Base-by-base conservation (phyloP, 768 basidiomycete species). In the Dictyophora rubrovolvata region DNA sequence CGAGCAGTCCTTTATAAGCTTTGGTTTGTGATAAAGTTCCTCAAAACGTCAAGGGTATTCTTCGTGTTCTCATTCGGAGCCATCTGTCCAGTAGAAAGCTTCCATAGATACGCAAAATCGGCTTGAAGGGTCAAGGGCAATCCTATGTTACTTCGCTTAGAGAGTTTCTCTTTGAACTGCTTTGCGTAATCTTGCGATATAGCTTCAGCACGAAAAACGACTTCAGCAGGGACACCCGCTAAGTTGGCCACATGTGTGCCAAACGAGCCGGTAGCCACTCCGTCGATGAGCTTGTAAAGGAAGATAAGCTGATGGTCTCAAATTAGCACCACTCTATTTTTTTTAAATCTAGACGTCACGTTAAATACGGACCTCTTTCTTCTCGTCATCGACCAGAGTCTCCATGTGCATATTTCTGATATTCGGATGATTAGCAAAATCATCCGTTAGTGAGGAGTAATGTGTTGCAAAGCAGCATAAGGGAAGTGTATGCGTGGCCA, bases 401-500 rank as follows among this genome's bases (percentile, higher is more conserved):
- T 87, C 79, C 96, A 99, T 97, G 71, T 96, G 85, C 87, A 95
- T 95, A 57, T 86, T 89, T 58, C 90, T 78, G 64, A 98, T 89
- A 66, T 94, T 96, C 1, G 90, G 88, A 67, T 94, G 91, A 65
- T 92, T 91, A 1, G 80, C 79, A 69, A 88, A 97, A 68, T 98
- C 95, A 65, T 96, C 91, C 8, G 95, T 96, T 48, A 98, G 77
- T 1, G 93, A 89, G 2, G 93, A 93, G 64, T 98, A 99, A 71
- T 99, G 96, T 0, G 96, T 99, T 36, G 96, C 95, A 66, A 99
- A 99, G 76, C 97, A 96, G 1, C 90, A 87, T 23, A 98, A 73
- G 11, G 94, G 86, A 5, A 96, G 74, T 0, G 91, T 93, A 65
- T 91, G 90, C 0, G 94, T 96, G 1, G 96, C 92, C 16, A 99